Percentiles rank a stretch among this genome's conserved stretches.
Conservation (phyloP, 768 basidiomycete genomes). For the Leccinum aurantiacum region DNA sequence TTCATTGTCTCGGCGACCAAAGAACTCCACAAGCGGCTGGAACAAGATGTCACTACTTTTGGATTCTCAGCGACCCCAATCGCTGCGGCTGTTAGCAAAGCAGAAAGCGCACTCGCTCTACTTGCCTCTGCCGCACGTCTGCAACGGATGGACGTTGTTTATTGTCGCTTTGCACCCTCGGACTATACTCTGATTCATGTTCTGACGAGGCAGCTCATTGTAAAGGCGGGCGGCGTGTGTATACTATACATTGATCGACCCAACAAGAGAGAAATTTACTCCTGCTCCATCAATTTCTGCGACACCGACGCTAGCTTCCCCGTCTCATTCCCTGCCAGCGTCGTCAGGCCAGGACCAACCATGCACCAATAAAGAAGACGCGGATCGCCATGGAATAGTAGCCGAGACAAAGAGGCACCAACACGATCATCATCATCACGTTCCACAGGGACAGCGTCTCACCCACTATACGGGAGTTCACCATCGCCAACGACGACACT, state of each 20-base stretch:
- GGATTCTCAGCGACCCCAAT: conserved; percentile 36
- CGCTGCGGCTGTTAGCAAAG: conserved; percentile 32
- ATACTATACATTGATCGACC: conserved; percentile 66
- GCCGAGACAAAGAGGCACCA: not conserved
- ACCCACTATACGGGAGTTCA: not conserved
- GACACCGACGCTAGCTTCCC: conserved; percentile 38
- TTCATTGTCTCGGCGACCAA: conserved; percentile 48
- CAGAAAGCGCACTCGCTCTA: conserved; percentile 52
- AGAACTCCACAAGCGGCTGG: conserved; percentile 48
- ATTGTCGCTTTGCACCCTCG: conserved; percentile 54
- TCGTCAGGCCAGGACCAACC: conserved; percentile 26
- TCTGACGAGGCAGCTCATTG: conserved; percentile 49
- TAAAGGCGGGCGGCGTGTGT: conserved; percentile 60
- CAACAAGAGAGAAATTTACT: conserved; percentile 58
- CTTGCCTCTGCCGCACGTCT: conserved; percentile 53
- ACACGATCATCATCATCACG: conserved; percentile 1
- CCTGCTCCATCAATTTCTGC: conserved; percentile 38
- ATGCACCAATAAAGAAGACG: not conserved
- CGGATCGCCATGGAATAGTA: not conserved
- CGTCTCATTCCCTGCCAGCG: conserved; percentile 32
- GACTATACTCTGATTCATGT: conserved; percentile 56
- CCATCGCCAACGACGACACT: conserved; percentile 6
- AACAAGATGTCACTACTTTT: conserved; percentile 38
- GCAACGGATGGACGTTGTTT: conserved; percentile 59
- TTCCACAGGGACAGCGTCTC: conserved; percentile 1